Evolutionary conservation across 352 stramenopile genomes (phyloP).

Genomic region (Thalassiosira ordinaria): DNA sequence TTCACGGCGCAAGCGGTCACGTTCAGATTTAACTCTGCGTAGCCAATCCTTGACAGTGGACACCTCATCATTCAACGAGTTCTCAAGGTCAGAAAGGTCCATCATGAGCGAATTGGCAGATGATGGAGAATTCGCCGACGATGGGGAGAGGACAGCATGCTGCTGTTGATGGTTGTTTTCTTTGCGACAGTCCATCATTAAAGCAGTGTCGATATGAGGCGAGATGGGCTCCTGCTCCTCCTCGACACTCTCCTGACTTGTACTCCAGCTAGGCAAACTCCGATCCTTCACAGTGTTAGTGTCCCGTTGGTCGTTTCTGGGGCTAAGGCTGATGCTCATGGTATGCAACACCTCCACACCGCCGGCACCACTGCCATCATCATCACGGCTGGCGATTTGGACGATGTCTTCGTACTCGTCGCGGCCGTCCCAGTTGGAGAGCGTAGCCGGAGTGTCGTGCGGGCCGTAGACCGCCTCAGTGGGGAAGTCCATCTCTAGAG

Average conservation of each 20-base stretch:
- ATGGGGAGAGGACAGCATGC: background rate
- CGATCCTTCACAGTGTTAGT: no score
- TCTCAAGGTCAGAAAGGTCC: conserved; percentile 37
- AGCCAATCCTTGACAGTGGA: conserved; percentile 35
- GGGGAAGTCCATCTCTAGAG: conserved; percentile 29
- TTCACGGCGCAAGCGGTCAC: conserved; percentile 1
- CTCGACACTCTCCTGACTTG: background rate
- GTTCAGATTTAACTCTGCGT: conserved; percentile 5
- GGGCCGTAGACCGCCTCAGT: conserved; percentile 27
- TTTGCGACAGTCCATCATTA: background rate
- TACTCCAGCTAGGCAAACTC: background rate
- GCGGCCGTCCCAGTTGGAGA: conserved; percentile 30
- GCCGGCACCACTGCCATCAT: background rate
- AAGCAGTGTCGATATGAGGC: conserved; percentile 23
- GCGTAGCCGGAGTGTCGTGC: background rate
- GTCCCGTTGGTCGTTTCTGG: no score
- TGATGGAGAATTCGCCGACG: background rate
- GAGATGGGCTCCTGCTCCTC: conserved; percentile 7
- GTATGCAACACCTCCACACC: conserved; percentile 18
- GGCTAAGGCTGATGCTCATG: conserved; percentile 1
- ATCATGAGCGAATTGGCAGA: conserved; percentile 20
- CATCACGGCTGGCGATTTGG: conserved; percentile 20
- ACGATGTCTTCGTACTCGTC: conserved; percentile 14
- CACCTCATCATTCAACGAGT: conserved; percentile 30
- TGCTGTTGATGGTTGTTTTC: conserved; percentile 10